phyloP scores from a whole-genome alignment of 2,329 filamentous ascomycete species.

The Xylariaceae sp. region DNA sequence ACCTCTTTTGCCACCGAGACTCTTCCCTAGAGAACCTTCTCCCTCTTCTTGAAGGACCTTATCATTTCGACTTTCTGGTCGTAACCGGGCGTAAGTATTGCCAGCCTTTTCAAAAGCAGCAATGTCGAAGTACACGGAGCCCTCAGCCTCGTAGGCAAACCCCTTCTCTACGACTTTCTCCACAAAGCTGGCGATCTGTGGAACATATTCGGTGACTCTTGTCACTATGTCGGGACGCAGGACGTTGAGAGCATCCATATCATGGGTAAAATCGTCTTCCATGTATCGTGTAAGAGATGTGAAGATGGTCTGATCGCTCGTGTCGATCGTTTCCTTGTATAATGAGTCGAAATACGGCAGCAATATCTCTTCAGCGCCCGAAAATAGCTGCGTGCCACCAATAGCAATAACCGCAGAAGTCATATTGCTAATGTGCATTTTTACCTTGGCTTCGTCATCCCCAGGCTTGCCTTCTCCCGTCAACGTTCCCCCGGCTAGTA shows the following conservation, averaged over 20 bases:
- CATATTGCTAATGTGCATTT: conserved; percentile 81
- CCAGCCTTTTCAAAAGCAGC: conserved; percentile 81
- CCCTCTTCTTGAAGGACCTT: conserved; percentile 85
- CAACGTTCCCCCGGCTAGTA: conserved; percentile 61
- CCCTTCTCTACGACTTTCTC: conserved; percentile 82
- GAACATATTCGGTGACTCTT: conserved; percentile 89
- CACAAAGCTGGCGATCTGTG: conserved; percentile 85
- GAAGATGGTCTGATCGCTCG: conserved; percentile 74
- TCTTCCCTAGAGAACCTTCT: conserved; percentile 78
- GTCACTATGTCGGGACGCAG: conserved; percentile 81
- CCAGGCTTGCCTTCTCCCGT: conserved; percentile 65
- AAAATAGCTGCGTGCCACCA: conserved; percentile 55
- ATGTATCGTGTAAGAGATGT: conserved; percentile 84
- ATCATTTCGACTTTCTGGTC: conserved; percentile 85
- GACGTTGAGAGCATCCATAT: conserved; percentile 87
- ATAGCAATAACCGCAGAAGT: conserved; percentile 58
- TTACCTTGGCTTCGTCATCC: conserved; percentile 84
- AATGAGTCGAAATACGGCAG: conserved; percentile 81
- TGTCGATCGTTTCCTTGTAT: conserved; percentile 67
- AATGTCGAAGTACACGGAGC: conserved; percentile 95
- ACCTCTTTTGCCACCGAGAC: conserved; percentile 70
- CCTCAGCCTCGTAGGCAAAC: conserved; percentile 81
- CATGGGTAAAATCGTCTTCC: conserved; percentile 85
- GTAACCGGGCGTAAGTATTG: conserved; percentile 83
- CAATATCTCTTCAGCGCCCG: conserved; percentile 69